Percentiles rank a stretch among this genome's conserved stretches.
Conservation (phyloP, 768 basidiomycete genomes). For the Cantharellus anzutake region DNA sequence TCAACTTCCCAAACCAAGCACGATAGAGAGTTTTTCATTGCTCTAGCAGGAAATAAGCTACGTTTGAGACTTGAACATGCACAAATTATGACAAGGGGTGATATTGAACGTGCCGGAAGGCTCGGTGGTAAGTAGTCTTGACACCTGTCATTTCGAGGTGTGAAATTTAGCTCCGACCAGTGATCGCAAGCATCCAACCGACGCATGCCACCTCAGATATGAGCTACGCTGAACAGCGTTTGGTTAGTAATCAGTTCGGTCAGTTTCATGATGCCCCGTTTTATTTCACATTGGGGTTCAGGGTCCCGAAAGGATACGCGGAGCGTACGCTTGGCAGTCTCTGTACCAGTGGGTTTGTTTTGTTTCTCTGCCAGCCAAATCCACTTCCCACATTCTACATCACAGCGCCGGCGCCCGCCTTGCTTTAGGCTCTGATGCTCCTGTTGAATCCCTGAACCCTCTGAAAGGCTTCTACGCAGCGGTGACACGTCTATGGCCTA, state of each 20-base stretch:
- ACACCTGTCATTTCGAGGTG: background rate
- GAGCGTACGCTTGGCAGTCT: slow-evolving; percentile 79
- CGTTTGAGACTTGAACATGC: slow-evolving; percentile 84
- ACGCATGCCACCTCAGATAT: slow-evolving; percentile 86
- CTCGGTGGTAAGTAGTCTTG: slow-evolving; percentile 43
- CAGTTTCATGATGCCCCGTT: background rate
- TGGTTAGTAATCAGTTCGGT: slow-evolving; percentile 26
- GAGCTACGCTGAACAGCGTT: slow-evolving; percentile 71
- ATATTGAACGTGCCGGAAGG: slow-evolving; percentile 46
- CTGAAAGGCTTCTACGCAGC: slow-evolving; percentile 83
- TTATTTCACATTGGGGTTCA: slow-evolving; percentile 13
- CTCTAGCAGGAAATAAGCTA: too few species aligned
- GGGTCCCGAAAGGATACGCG: slow-evolving; percentile 67
- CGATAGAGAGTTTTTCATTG: too few species aligned
- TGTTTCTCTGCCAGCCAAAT: background rate
- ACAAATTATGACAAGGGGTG: slow-evolving; percentile 59
- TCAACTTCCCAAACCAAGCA: slow-evolving; percentile 1
- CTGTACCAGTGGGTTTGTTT: slow-evolving; percentile 40
- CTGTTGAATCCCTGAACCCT: slow-evolving; percentile 81
- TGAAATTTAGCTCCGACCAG: slow-evolving; percentile 22
- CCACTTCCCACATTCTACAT: background rate
- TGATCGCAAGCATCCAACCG: slow-evolving; percentile 84
- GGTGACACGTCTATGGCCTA: slow-evolving; percentile 44
- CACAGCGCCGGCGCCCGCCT: slow-evolving; percentile 26
- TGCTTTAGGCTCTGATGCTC: slow-evolving; percentile 85